Evolutionary conservation across 2,329 filamentous ascomycete genomes (phyloP).

Genomic region (Fusarium luffae): DNA sequence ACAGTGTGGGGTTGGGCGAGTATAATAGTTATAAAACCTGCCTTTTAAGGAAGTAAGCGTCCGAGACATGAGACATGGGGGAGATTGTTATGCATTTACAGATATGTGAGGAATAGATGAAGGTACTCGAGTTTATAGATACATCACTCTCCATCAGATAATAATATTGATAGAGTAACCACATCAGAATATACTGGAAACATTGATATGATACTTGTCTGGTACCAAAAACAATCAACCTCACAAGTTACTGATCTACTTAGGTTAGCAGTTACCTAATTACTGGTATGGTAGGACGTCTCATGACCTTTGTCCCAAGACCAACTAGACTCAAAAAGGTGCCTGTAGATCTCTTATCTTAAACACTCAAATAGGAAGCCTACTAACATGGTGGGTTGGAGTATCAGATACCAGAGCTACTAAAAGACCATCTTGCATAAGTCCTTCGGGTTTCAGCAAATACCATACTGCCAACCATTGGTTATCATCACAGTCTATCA

Average conservation of each 20-base stretch:
- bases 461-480: not conserved
- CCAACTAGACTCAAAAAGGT: constrained; percentile 3
- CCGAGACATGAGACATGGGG: constrained; percentile 15
- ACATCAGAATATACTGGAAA: not conserved
- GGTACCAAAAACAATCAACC: not conserved
- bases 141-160: not conserved
- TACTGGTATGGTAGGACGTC: constrained; percentile 3
- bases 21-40: constrained; percentile 22
- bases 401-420: not conserved
- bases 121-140: too few relatives aligned
- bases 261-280: not conserved
- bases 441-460: not conserved
- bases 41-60: constrained; percentile 32
- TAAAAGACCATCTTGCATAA: not conserved
- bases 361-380: constrained; percentile 15
- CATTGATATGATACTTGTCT: not conserved
- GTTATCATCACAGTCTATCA: not conserved
- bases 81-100: not conserved
- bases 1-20: constrained; percentile 18
- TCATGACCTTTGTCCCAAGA: constrained; percentile 15
- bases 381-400: not conserved
- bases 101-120: not conserved
- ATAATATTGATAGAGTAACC: not conserved
- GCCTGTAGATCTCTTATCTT: constrained; percentile 3
- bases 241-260: not conserved